Evolutionary conservation across 192 early-diverging fungal genomes (phyloP).

Genomic region (Mortierella claussenii): DNA sequence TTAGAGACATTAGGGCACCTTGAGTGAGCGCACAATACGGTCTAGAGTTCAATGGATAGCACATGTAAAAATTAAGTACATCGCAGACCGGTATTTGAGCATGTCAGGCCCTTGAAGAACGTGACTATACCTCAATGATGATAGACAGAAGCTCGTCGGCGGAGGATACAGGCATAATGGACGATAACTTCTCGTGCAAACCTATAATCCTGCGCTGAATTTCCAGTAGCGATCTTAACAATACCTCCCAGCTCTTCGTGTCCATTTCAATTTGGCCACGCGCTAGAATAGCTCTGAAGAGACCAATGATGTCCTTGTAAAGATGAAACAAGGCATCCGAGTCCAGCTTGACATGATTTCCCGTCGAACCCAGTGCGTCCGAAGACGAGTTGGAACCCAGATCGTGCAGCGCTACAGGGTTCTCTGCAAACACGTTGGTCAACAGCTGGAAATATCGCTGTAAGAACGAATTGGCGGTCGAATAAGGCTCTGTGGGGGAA

Average conservation of each 20-base stretch:
- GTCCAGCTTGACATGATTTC: slow-evolving; percentile 55
- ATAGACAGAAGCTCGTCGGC: slow-evolving; percentile 72
- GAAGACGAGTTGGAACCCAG: slow-evolving; percentile 51
- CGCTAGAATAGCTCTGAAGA: slow-evolving; percentile 71
- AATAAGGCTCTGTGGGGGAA: slow-evolving; percentile 29
- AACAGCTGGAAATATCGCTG: slow-evolving; percentile 76
- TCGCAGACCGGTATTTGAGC: too few relatives aligned
- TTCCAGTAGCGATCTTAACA: slow-evolving; percentile 68
- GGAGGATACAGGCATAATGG: slow-evolving; percentile 45
- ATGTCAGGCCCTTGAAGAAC: too few relatives aligned
- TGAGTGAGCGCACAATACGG: slow-evolving; percentile 73
- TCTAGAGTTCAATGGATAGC: too few relatives aligned
- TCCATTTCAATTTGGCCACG: slow-evolving; percentile 65
- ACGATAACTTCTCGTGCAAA: slow-evolving; percentile 48
- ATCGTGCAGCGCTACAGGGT: slow-evolving; percentile 21
- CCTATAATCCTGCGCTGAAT: slow-evolving; percentile 71
- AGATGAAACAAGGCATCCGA: slow-evolving; percentile 59
- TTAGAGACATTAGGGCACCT: slow-evolving; percentile 62
- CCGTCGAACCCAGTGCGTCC: slow-evolving; percentile 31
- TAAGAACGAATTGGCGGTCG: slow-evolving; percentile 68
- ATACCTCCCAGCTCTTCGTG: slow-evolving; percentile 61
- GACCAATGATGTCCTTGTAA: slow-evolving; percentile 75
- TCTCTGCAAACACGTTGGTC: slow-evolving; percentile 69
- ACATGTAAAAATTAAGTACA: too few relatives aligned
- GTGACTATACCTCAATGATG: slow-evolving; percentile 72